Conservation (phyloP, 2,329 filamentous ascomycete genomes). For the Dothideomycetidae sp. region DNA sequence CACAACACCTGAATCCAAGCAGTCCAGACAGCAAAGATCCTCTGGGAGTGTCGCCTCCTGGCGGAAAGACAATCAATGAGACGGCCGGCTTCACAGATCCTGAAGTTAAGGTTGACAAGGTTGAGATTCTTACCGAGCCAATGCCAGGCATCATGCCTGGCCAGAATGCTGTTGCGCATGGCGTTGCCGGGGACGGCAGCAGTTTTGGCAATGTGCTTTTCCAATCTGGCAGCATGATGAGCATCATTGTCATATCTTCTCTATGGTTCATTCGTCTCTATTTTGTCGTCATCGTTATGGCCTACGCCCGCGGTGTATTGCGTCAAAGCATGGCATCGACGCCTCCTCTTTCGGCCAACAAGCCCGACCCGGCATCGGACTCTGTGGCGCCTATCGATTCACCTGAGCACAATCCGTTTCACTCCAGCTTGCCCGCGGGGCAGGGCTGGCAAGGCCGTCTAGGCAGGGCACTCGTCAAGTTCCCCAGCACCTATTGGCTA, state of each 20-base stretch:
- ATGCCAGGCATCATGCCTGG: constrained; percentile 30
- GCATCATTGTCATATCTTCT: constrained; percentile 58
- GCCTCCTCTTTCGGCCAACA: constrained; percentile 17
- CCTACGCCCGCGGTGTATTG: constrained; percentile 65
- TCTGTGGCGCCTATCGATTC: constrained; percentile 27
- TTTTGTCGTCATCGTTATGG: constrained; percentile 70
- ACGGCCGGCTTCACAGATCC: constrained; percentile 52
- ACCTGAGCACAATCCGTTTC: constrained; percentile 41
- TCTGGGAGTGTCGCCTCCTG: constrained; percentile 25
- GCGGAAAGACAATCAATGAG: constrained; percentile 43
- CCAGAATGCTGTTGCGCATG: constrained; percentile 36
- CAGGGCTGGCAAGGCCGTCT: constrained; percentile 65
- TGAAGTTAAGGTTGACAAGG: constrained; percentile 44
- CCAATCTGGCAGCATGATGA: constrained; percentile 54
- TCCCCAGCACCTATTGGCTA: constrained; percentile 69
- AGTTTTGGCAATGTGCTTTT: constrained; percentile 50
- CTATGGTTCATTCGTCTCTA: constrained; percentile 69
- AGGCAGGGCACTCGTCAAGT: constrained; percentile 62
- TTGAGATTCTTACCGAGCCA: constrained; percentile 39
- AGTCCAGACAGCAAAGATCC: constrained; percentile 14
- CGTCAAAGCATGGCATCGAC: constrained; percentile 45
- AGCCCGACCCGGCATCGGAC: constrained; percentile 25
- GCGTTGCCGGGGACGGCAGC: constrained; percentile 15
- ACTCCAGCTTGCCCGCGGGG: constrained; percentile 53
- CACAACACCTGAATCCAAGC: constrained; percentile 37